phyloP scores from a whole-genome alignment of 2,329 filamentous ascomycete genomes.

The Xylaria sp. region DNA sequence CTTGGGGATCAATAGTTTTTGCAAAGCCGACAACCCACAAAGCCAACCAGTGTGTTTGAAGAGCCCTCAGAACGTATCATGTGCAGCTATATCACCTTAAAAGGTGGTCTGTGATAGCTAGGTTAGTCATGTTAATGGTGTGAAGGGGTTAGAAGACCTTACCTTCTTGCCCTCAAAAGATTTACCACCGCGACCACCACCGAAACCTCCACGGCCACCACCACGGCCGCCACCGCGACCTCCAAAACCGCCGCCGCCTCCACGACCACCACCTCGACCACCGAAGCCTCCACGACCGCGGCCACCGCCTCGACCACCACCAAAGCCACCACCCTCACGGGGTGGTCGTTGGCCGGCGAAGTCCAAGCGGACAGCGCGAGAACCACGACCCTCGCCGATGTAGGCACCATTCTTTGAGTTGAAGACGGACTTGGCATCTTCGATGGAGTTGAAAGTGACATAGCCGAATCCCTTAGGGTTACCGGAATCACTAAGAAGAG shows the following conservation, averaged over 20 bases:
- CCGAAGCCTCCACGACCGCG: slow-evolving; percentile 63
- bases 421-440: slow-evolving; percentile 82
- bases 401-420: slow-evolving; percentile 74
- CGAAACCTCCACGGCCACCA: slow-evolving; percentile 53
- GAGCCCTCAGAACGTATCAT: slow-evolving; percentile 57
- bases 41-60: slow-evolving; percentile 60
- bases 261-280: slow-evolving; percentile 63
- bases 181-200: slow-evolving; percentile 59
- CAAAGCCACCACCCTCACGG: slow-evolving; percentile 63
- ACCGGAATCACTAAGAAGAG: slow-evolving; percentile 71
- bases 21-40: slow-evolving; percentile 67
- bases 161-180: slow-evolving; percentile 81
- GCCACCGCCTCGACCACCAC: slow-evolving; percentile 62
- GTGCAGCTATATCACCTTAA: slow-evolving; percentile 54
- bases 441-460: slow-evolving; percentile 81
- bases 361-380: slow-evolving; percentile 84
- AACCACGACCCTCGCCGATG: slow-evolving; percentile 71
- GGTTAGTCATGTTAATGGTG: slow-evolving; percentile 18
- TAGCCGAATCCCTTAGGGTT: slow-evolving; percentile 94
- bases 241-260: slow-evolving; percentile 60
- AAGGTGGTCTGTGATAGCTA: slow-evolving; percentile 58
- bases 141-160: slow-evolving; percentile 6
- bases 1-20: slow-evolving; percentile 53
- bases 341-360: slow-evolving; percentile 75
- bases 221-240: slow-evolving; percentile 62